Evolutionary conservation across 139 green algal genomes (phyloP).

Genomic region (Picochlorum sp.): DNA sequence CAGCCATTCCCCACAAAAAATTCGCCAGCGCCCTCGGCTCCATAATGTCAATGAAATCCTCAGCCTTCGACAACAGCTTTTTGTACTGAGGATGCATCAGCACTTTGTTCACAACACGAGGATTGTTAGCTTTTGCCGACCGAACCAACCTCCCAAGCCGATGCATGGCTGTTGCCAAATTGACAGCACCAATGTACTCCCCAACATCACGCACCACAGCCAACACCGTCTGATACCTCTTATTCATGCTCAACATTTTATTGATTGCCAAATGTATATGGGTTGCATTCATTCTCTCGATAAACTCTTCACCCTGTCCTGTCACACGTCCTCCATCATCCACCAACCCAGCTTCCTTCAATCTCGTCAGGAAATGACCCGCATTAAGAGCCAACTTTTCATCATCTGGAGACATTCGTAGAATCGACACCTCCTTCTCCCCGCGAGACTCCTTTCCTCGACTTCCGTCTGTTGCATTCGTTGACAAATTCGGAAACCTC

Average conservation of each 20-base stretch:
- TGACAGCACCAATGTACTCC: constrained; percentile 53
- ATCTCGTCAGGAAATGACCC: constrained; percentile 6
- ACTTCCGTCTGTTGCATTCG: not conserved
- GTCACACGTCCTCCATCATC: constrained; percentile 6
- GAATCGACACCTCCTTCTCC: not conserved
- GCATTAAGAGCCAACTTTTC: constrained; percentile 1
- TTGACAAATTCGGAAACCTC: not conserved
- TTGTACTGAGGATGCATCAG: constrained; percentile 10
- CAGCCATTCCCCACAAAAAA: constrained; percentile 43
- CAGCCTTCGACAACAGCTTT: constrained; percentile 25
- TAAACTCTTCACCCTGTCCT: constrained; percentile 1
- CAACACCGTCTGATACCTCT: constrained; percentile 29
- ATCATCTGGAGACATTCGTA: constrained; percentile 4
- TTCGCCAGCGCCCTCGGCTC: constrained; percentile 43
- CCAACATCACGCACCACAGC: constrained; percentile 34
- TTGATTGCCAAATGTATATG: constrained; percentile 29
- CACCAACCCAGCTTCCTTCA: constrained; percentile 13
- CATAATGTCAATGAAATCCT: constrained; percentile 34
- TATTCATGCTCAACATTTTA: constrained; percentile 17
- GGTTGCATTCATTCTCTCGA: constrained; percentile 11
- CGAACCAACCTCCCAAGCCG: constrained; percentile 52
- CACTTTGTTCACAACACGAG: not conserved
- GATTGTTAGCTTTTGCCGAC: not conserved
- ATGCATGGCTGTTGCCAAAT: constrained; percentile 58
- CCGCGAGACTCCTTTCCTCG: not conserved